These are phyloP conservation scores for Backusella sp. DNA, from an alignment of 192 early-diverging fungal genomes.

Conservation along the genomic window DNA sequence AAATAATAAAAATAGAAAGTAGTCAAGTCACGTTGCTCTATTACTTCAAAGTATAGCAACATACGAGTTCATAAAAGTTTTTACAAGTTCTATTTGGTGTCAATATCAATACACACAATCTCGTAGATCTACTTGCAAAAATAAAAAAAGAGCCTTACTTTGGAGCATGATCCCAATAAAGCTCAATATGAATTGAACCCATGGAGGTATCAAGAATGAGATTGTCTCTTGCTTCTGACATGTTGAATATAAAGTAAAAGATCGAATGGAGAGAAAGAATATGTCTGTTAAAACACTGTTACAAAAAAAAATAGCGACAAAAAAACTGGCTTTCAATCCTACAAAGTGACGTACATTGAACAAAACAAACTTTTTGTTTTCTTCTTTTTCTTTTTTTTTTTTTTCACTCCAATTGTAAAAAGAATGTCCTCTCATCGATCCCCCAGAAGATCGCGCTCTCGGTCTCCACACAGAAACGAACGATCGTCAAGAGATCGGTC, in stretches of 20 bases:
- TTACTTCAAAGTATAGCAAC: background rate
- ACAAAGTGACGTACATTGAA: background rate
- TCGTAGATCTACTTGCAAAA: conserved; percentile 8
- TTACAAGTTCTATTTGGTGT: conserved; percentile 55
- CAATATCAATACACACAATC: background rate
- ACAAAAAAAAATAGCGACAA: background rate
- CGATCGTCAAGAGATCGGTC: conserved; percentile 14
- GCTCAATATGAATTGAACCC: conserved; percentile 66
- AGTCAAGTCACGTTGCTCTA: background rate
- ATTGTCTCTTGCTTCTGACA: conserved; percentile 13
- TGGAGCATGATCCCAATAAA: conserved; percentile 87
- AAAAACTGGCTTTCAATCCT: background rate
- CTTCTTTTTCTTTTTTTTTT: background rate
- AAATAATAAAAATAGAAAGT: background rate
- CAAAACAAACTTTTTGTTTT: background rate
- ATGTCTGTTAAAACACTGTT: background rate
- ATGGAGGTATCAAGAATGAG: conserved; percentile 55
- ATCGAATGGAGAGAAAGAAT: background rate
- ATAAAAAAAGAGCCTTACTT: conserved; percentile 29
- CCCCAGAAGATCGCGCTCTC: conserved; percentile 5
- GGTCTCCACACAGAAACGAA: background rate
- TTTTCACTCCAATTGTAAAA: too few species aligned
- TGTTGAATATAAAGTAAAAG: background rate
- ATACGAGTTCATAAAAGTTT: conserved; percentile 80
- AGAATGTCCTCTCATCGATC: conserved; percentile 12